phyloP scores from a whole-genome alignment of 2,329 filamentous ascomycete species.

The Neoscytalidium dimidiatum region DNA sequence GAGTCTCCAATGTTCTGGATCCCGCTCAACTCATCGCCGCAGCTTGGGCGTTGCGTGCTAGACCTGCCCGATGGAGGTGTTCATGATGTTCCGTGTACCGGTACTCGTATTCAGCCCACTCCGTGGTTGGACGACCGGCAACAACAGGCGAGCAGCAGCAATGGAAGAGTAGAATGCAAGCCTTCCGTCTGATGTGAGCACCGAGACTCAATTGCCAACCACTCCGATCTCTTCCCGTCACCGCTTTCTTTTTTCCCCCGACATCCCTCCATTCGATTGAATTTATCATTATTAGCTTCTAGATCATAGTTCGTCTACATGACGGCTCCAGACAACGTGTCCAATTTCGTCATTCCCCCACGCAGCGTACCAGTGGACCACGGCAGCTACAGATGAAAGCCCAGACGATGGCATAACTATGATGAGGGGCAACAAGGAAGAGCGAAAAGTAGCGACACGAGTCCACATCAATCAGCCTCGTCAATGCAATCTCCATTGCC shows the following conservation, averaged over 20 bases:
- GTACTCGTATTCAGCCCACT: not conserved
- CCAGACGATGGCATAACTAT: not conserved
- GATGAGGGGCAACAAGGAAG: not conserved
- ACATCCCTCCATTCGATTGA: not conserved
- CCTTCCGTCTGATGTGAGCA: conserved; percentile 2
- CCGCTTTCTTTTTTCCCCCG: not conserved
- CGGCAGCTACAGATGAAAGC: not conserved
- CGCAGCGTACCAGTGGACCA: not conserved
- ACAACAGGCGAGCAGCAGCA: not conserved
- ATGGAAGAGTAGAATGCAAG: not conserved
- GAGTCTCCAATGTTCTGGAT: conserved; percentile 8
- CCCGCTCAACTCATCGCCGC: not conserved
- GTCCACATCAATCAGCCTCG: not conserved
- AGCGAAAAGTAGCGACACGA: not conserved
- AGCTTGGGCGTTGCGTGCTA: not conserved
- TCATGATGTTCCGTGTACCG: not conserved
- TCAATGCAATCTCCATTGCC: not conserved
- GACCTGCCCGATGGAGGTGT: conserved; percentile 2
- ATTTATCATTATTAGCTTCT: not conserved
- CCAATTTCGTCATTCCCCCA: not conserved
- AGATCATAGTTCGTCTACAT: not conserved
- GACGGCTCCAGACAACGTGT: not conserved
- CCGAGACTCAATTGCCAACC: not conserved
- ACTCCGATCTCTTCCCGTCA: not conserved
- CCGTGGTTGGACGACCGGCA: not conserved